Evolutionary conservation across 495 filamentous ascomycete genomes (phyloP).

Genomic region (Hypomontagnella monticulosa): DNA sequence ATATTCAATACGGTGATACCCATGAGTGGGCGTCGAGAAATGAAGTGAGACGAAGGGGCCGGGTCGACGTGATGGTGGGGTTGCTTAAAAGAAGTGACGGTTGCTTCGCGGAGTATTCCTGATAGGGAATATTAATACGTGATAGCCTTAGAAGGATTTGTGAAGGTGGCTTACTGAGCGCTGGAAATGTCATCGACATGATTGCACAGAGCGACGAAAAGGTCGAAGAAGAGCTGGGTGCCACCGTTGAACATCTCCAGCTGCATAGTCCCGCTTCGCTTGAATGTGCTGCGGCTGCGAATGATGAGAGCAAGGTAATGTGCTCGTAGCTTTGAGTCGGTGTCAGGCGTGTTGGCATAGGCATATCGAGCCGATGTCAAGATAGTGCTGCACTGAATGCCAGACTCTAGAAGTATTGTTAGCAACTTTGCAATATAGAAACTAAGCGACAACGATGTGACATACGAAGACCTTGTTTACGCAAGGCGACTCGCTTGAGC

Average conservation of each 20-base stretch:
- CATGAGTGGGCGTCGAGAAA: constrained; percentile 18
- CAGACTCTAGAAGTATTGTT: constrained; percentile 61
- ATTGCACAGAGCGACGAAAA: constrained; percentile 93
- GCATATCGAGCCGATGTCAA: constrained; percentile 84
- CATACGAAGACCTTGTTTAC: constrained; percentile 81
- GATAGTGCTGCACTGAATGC: constrained; percentile 85
- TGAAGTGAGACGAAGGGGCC: constrained; percentile 19
- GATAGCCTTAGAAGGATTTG: neutral
- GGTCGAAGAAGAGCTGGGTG: constrained; percentile 84
- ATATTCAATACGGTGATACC: constrained; percentile 24
- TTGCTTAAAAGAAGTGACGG: constrained; percentile 43
- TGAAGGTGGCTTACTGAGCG: constrained; percentile 53
- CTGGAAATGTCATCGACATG: constrained; percentile 74
- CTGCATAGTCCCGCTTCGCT: constrained; percentile 96
- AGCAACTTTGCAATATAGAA: constrained; percentile 19
- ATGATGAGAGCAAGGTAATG: constrained; percentile 95
- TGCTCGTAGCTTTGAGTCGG: constrained; percentile 85
- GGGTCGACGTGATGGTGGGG: constrained; percentile 9
- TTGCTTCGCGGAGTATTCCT: constrained; percentile 56
- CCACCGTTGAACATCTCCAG: constrained; percentile 90
- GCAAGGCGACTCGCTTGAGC: constrained; percentile 81
- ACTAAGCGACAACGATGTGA: neutral
- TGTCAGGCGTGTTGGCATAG: constrained; percentile 88
- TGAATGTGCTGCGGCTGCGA: constrained; percentile 83
- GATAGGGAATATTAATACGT: constrained; percentile 1